Base-by-base conservation (phyloP, 1,284 basidiomycete species). In the Pseudozyma tsukubaensis region DNA sequence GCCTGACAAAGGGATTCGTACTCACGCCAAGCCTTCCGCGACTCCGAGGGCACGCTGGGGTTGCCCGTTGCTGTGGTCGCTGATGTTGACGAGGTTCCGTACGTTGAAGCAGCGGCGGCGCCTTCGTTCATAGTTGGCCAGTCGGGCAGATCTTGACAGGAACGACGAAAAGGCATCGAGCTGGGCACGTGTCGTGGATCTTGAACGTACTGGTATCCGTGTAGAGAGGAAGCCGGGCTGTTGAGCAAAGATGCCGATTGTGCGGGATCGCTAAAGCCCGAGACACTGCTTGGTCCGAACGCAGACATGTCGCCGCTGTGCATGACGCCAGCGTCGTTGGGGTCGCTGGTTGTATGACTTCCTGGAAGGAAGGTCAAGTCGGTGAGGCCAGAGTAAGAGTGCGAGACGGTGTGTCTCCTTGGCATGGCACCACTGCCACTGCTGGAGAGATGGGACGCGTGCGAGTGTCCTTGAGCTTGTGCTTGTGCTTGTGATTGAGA, bases 11-110 rank as follows among this genome's bases (percentile, higher is more conserved):
- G 49, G 49, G 50, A 57, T 40, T 66, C 61, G 53, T 65, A 71
- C 61, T 71, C 61, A 59, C 61, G 53, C 72, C 72, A 75, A 35
- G 72, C 63, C 43, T 65, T 74, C 44, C 66, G 60, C 45, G 60
- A 49, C 45, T 59, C 29, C 35, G 61, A 50, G 24, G 59, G 44
- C 42, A 59, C 44, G 39, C 61, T 29, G 18, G 51, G 10, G 6
- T 34, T 51, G 12, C 59, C 49, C 4, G 50, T 32, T 18, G 50
- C 7, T 19, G 51, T 44, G 24, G 42, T 19, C 32, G 52, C 42
- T 13, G 42, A 37, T 35, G 45, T 19, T 21, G 54, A 50, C 32
- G 44, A 40, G 45, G 52, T 34, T 29, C 42, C 44, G 40, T 56
- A 49, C n/a, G 65, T 14, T 21, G 65, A 37, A 8, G 62, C 34